A percentile compares a stretch with the other conserved stretches of the same genome.
Evolutionary conservation across 768 basidiomycete species (phyloP).

Genomic region (Fistulinella prunicolor): DNA sequence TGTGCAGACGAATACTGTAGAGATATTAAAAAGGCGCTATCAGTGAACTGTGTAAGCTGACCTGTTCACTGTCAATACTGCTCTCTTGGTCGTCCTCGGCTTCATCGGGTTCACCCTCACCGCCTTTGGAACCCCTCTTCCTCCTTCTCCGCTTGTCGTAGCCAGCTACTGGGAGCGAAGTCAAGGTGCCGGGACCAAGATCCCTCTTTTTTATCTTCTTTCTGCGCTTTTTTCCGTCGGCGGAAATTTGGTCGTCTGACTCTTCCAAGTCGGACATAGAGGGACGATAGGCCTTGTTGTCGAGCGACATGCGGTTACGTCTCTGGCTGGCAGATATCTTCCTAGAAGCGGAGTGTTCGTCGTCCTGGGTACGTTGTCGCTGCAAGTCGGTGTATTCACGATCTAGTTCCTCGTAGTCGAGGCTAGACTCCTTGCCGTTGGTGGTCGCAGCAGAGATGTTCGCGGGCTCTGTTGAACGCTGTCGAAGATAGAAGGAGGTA

Average conservation of each 20-base stretch:
- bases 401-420: conserved; percentile 80
- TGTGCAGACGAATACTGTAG: conserved; percentile 26
- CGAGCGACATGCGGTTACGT: conserved; percentile 64
- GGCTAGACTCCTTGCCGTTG: conserved; percentile 47
- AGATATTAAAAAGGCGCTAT: not conserved
- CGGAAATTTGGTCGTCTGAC: conserved; percentile 59
- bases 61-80: conserved; percentile 39
- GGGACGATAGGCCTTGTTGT: conserved; percentile 83
- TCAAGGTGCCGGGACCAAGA: conserved; percentile 52
- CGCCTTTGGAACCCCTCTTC: conserved; percentile 45
- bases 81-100: conserved; percentile 51
- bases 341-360: conserved; percentile 30
- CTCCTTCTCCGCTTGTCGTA: conserved; percentile 62
- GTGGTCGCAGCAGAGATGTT: conserved; percentile 38
- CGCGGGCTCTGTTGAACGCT: conserved; percentile 57
- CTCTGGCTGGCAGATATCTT: conserved; percentile 37
- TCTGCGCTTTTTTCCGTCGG: conserved; percentile 51
- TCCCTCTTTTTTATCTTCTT: conserved; percentile 49
- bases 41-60: conserved; percentile 28
- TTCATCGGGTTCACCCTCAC: conserved; percentile 34
- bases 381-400: conserved; percentile 49
- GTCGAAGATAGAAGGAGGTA: conserved; percentile 60
- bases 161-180: conserved; percentile 62
- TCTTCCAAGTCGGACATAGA: conserved; percentile 61
- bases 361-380: conserved; percentile 22